phyloP scores from a whole-genome alignment of 140 eudicot species.

The Oenanthe javanica region DNA sequence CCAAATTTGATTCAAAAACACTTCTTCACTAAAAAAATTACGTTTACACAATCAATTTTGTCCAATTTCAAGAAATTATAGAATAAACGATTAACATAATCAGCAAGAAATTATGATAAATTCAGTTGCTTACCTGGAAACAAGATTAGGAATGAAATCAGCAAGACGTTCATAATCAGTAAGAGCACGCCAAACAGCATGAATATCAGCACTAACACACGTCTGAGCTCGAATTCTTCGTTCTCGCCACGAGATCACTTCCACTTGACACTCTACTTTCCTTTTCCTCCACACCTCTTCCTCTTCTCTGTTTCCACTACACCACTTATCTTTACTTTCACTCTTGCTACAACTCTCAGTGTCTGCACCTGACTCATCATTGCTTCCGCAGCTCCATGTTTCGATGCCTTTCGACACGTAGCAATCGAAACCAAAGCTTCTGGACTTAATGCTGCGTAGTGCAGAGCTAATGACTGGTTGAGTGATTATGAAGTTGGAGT shows the following conservation, averaged over 20 bases:
- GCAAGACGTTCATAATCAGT: constrained; percentile 97
- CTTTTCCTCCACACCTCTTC: constrained; percentile 31
- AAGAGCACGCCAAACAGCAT: constrained; percentile 82
- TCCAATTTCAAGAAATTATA: not conserved
- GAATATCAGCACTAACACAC: constrained; percentile 65
- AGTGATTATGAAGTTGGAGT: not conserved
- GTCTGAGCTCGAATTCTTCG: constrained; percentile 67
- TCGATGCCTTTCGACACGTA: not conserved
- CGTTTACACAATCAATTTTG: not conserved
- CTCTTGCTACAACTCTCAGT: not conserved
- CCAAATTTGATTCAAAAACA: not conserved
- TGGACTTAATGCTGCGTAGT: not conserved
- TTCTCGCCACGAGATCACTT: constrained; percentile 89
- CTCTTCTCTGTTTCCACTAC: not conserved
- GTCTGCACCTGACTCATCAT: not conserved
- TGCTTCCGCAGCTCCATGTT: not conserved
- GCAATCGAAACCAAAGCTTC: not conserved
- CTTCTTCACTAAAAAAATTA: not conserved
- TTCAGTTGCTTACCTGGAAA: constrained; percentile 40
- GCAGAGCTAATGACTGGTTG: not conserved
- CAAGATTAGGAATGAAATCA: constrained; percentile 91
- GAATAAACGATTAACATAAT: no score
- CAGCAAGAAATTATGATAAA: not conserved
- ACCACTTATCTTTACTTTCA: not conserved
- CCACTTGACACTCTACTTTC: constrained; percentile 69